Evolutionary conservation across 345 rosid species (phyloP).

Genomic region (Lumnitzera racemosa): DNA sequence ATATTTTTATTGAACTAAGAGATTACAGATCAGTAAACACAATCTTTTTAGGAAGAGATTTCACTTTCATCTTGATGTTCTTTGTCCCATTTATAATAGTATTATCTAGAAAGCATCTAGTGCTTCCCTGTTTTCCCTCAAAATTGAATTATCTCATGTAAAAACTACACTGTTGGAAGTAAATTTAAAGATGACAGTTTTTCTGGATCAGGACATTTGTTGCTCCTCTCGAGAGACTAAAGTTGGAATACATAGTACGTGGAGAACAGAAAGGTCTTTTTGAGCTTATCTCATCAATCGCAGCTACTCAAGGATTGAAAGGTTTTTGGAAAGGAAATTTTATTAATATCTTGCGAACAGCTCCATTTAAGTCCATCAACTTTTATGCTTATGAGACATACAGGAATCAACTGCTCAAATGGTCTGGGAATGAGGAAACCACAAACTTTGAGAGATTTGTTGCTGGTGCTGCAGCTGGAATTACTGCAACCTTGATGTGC

Average conservation of each 20-base stretch:
- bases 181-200: background rate
- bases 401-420: constrained; percentile 51
- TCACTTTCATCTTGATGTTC: too few species aligned
- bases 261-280: constrained; percentile 64
- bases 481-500: constrained; percentile 85
- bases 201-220: constrained; percentile 52
- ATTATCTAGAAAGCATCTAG: too few species aligned
- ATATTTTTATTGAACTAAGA: too few species aligned
- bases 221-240: constrained; percentile 89
- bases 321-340: constrained; percentile 98
- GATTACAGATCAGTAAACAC: too few species aligned
- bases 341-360: constrained; percentile 83
- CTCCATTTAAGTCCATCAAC: constrained; percentile 92
- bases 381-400: constrained; percentile 89
- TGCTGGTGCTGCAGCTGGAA: constrained; percentile 95
- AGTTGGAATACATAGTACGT: constrained; percentile 78
- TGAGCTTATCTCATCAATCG: constrained; percentile 55
- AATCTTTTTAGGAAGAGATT: too few species aligned
- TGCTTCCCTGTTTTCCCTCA: too few species aligned
- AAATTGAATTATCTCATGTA: too few species aligned
- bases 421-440: constrained; percentile 60
- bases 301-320: constrained; percentile 53
- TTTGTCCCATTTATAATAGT: too few species aligned
- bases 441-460: constrained; percentile 82
- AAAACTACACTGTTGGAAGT: too few species aligned